phyloP scores from a whole-genome alignment of 1,284 basidiomycete species.

The Hymenochaete sp. region DNA sequence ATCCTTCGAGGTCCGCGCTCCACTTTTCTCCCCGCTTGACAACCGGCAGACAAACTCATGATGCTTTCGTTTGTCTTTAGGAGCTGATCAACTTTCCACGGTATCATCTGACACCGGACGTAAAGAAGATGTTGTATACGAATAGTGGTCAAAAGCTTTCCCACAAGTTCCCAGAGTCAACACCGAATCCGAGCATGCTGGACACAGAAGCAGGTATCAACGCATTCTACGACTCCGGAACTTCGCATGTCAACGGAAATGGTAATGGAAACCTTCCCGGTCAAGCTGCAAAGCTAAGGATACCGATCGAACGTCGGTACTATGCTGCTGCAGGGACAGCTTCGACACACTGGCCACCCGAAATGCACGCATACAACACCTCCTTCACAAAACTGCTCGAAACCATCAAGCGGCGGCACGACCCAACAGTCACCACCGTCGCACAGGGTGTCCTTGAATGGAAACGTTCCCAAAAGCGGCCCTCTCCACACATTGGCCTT shows the following conservation, averaged over 20 bases:
- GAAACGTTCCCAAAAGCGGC: slow-evolving; percentile 53
- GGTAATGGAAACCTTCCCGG: slow-evolving; percentile 28
- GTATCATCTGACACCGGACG: slow-evolving; percentile 57
- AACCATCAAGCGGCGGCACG: slow-evolving; percentile 89
- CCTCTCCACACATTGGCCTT: slow-evolving; percentile 56
- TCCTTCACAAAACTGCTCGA: slow-evolving; percentile 85
- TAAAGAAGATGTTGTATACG: slow-evolving; percentile 60
- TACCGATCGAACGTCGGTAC: slow-evolving; percentile 76
- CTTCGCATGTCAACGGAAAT: slow-evolving; percentile 26
- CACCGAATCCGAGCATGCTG: slow-evolving; percentile 58
- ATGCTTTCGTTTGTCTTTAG: slow-evolving; percentile 33
- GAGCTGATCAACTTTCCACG: slow-evolving; percentile 82
- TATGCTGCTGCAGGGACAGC: slow-evolving; percentile 59
- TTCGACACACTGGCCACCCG: slow-evolving; percentile 78
- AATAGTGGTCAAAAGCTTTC: slow-evolving; percentile 32
- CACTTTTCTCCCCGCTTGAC: too few relatives aligned
- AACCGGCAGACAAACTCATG: background rate
- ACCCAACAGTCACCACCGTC: slow-evolving; percentile 95
- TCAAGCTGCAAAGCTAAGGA: slow-evolving; percentile 40
- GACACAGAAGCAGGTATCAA: slow-evolving; percentile 12
- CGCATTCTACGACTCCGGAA: slow-evolving; percentile 11
- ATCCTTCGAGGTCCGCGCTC: slow-evolving; percentile 91
- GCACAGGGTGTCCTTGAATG: slow-evolving; percentile 84
- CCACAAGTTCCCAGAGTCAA: slow-evolving; percentile 49
- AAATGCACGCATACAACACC: slow-evolving; percentile 91